These are phyloP conservation scores for Pachyrhizus erosus DNA, from an alignment of 306 rosid genomes.

Conservation along the genomic window DNA sequence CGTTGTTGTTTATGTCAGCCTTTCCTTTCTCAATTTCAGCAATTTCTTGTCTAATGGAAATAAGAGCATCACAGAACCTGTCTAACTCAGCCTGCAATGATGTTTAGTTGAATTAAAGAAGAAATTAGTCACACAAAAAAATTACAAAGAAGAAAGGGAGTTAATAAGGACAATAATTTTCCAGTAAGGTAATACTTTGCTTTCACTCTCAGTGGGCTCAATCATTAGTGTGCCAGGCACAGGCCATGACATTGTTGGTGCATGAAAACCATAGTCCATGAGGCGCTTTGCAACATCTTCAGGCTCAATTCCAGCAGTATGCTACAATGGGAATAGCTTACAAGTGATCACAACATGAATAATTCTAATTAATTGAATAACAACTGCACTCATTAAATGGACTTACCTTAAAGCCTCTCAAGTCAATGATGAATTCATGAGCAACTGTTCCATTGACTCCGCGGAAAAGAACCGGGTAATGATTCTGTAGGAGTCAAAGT, in stretches of 20 bases:
- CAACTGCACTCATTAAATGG: conserved; percentile 19
- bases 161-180: background rate
- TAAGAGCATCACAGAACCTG: conserved; percentile 90
- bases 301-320: conserved; percentile 91
- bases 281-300: conserved; percentile 98
- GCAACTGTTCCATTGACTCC: conserved; percentile 98
- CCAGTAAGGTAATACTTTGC: conserved; percentile 69
- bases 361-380: background rate
- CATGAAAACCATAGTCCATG: conserved; percentile 97
- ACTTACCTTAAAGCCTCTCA: conserved; percentile 94
- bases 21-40: conserved; percentile 91
- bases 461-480: conserved; percentile 93
- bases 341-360: conserved; percentile 36
- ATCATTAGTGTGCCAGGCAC: conserved; percentile 99
- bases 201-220: conserved; percentile 99
- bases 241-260: conserved; percentile 99
- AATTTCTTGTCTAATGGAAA: conserved; percentile 90
- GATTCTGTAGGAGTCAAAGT: conserved; percentile 55
- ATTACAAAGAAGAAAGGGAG: background rate
- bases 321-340: conserved; percentile 53
- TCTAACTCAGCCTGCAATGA: conserved; percentile 91
- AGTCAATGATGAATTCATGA: conserved; percentile 93
- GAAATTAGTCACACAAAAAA: background rate
- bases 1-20: conserved; percentile 83
- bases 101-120: conserved; percentile 35